Evolutionary conservation across 2,329 filamentous ascomycete species (phyloP).

Genomic region (Ascosphaera acerosa): DNA sequence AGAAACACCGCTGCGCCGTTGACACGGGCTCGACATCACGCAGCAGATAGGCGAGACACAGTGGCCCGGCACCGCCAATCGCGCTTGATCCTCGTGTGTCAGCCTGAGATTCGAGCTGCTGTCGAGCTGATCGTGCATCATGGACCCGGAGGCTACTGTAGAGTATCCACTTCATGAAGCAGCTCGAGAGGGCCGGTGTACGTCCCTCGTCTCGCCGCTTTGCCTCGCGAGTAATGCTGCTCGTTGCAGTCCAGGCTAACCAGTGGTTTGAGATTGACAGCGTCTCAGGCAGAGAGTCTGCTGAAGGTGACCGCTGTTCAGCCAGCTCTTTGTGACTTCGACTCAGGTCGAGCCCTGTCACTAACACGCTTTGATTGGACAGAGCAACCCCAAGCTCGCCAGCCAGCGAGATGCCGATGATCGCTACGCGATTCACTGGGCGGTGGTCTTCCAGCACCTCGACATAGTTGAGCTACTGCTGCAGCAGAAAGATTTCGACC

Average conservation of each 20-base stretch:
- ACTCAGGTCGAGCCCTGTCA: background rate
- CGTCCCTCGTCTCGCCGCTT: constrained; percentile 9
- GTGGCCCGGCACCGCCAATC: too few relatives aligned
- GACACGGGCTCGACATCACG: too few relatives aligned
- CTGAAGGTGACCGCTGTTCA: constrained; percentile 31
- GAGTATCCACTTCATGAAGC: constrained; percentile 75
- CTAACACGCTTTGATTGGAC: background rate
- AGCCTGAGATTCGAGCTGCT: too few relatives aligned
- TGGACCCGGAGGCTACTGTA: constrained; percentile 22
- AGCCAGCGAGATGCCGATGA: constrained; percentile 57
- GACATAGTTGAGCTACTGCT: constrained; percentile 50
- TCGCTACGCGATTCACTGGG: constrained; percentile 84
- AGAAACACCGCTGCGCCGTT: too few relatives aligned
- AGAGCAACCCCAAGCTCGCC: constrained; percentile 61
- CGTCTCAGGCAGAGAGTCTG: constrained; percentile 32
- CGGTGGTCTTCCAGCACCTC: constrained; percentile 54
- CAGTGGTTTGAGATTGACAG: background rate
- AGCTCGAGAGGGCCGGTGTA: constrained; percentile 62
- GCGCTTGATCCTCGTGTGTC: too few relatives aligned
- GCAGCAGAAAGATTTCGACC: constrained; percentile 48
- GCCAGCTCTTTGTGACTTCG: background rate
- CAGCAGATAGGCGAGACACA: too few relatives aligned
- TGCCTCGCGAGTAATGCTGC: constrained; percentile 1
- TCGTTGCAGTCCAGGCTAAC: constrained; percentile 1
- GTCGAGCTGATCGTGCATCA: too few relatives aligned